A percentile compares a stretch with the other conserved stretches of the same genome.
Evolutionary conservation across 164 flowering plant genomes (phyloP).

Genomic region (Berberis vulgaris): DNA sequence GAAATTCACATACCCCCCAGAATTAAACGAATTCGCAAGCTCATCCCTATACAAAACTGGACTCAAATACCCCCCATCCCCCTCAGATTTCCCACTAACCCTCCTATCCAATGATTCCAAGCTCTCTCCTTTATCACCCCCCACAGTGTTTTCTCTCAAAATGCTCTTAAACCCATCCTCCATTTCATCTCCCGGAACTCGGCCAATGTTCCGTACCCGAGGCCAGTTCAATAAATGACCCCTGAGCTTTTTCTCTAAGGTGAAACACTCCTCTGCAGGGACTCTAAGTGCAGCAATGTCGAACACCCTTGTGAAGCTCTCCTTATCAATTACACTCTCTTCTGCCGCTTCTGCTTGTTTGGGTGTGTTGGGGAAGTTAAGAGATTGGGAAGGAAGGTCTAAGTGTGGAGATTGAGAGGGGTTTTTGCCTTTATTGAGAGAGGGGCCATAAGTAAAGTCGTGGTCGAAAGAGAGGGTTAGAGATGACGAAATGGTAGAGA

Average conservation of each 20-base stretch:
- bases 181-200: slow-evolving; percentile 82
- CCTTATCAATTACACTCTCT: slow-evolving; percentile 33
- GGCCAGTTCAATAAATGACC: slow-evolving; percentile 98
- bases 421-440: slow-evolving; percentile 54
- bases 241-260: slow-evolving; percentile 65
- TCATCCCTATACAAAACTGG: slow-evolving; percentile 69
- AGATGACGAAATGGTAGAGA: slow-evolving; percentile 16
- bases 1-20: slow-evolving; percentile 58
- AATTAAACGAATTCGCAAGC: slow-evolving; percentile 59
- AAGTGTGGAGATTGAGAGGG: slow-evolving; percentile 7
- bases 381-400: background rate
- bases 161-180: slow-evolving; percentile 33
- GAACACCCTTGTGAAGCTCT: slow-evolving; percentile 53
- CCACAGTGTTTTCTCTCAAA: slow-evolving; percentile 1
- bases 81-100: slow-evolving; percentile 46
- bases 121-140: slow-evolving; percentile 15
- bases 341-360: slow-evolving; percentile 1
- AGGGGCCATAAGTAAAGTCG: slow-evolving; percentile 56
- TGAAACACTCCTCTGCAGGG: slow-evolving; percentile 56
- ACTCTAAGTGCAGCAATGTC: slow-evolving; percentile 73
- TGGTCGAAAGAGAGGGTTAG: slow-evolving; percentile 10
- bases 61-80: slow-evolving; percentile 48
- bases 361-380: background rate
- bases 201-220: slow-evolving; percentile 72
- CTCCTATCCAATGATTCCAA: slow-evolving; percentile 38